Percentiles rank a stretch among this genome's conserved stretches.
Evolutionary conservation across 1,139 yeast species (phyloP).

Genomic region (Pichia sp.): DNA sequence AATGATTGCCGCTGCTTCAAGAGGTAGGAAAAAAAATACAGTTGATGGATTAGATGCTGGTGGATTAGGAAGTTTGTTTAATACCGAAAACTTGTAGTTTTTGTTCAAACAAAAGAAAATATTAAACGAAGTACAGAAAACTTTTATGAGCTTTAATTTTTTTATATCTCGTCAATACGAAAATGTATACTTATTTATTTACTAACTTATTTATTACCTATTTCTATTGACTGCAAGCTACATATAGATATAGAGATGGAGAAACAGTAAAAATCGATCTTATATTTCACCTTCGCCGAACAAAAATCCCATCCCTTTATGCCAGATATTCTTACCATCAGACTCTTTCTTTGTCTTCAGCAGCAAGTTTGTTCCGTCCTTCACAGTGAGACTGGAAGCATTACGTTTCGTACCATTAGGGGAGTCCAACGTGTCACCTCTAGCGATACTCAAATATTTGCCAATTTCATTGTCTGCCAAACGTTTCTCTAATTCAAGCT

Average conservation of each 20-base stretch:
- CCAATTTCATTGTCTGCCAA: slow-evolving; percentile 24
- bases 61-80: slow-evolving; percentile 44
- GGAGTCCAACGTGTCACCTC: background rate
- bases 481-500: slow-evolving; percentile 19
- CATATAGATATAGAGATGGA: background rate
- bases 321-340: slow-evolving; percentile 8
- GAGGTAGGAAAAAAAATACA: slow-evolving; percentile 30
- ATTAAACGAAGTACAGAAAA: background rate
- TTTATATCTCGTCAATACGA: background rate
- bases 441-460: slow-evolving; percentile 6
- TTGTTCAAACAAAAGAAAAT: background rate
- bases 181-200: background rate
- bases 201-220: background rate
- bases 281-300: slow-evolving; percentile 24
- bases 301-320: slow-evolving; percentile 13
- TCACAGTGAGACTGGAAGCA: slow-evolving; percentile 5
- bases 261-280: background rate
- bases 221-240: background rate
- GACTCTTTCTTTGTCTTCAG: slow-evolving; percentile 6
- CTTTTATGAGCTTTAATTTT: background rate
- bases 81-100: slow-evolving; percentile 26
- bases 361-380: slow-evolving; percentile 19
- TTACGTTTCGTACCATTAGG: background rate
- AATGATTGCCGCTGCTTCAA: slow-evolving; percentile 18
- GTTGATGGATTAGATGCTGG: slow-evolving; percentile 28